A percentile compares a stretch with the other conserved stretches of the same genome.
Evolutionary conservation across 2,329 filamentous ascomycete genomes (phyloP).

Genomic region (Stemphylium beticola): DNA sequence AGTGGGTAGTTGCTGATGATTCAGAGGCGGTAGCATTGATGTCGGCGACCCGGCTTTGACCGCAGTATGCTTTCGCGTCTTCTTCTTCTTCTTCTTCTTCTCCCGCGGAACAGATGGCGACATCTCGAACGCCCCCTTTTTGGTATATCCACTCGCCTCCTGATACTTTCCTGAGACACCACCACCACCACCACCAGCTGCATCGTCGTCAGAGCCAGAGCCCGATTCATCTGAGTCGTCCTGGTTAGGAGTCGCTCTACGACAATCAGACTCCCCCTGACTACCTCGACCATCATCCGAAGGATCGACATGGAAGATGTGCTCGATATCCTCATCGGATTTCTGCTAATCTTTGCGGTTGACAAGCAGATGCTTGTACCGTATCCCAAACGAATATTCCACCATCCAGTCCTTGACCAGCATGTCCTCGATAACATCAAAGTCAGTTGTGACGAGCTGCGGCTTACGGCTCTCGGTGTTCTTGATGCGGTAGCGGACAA

Average conservation of each 20-base stretch:
- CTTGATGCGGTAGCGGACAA: slow-evolving; percentile 40
- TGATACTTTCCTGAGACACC: too few species aligned
- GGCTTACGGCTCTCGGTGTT: slow-evolving; percentile 42
- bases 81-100: slow-evolving; percentile 14
- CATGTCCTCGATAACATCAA: slow-evolving; percentile 45
- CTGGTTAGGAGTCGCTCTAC: too few species aligned
- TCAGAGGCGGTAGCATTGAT: too few species aligned
- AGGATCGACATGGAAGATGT: slow-evolving; percentile 21
- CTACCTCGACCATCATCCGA: slow-evolving; percentile 10
- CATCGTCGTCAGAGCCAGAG: too few species aligned
- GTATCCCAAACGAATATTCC: slow-evolving; percentile 29
- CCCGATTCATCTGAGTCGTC: slow-evolving; percentile 9
- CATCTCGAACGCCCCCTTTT: too few species aligned
- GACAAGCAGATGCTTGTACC: slow-evolving; percentile 42
- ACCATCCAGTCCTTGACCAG: slow-evolving; percentile 34
- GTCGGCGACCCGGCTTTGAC: too few species aligned
- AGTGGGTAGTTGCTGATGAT: too few species aligned
- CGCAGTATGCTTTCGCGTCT: too few species aligned
- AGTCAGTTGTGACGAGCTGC: slow-evolving; percentile 41
- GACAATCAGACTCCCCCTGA: slow-evolving; percentile 8
- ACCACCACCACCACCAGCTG: too few species aligned
- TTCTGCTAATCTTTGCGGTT: slow-evolving; percentile 23
- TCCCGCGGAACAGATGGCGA: neutral
- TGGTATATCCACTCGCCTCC: too few species aligned
- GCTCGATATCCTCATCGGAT: slow-evolving; percentile 31